Percentiles rank a stretch among this genome's conserved stretches.
Conservation (phyloP, 192 early-diverging fungal genomes). For the Entophlyctis helioformis region DNA sequence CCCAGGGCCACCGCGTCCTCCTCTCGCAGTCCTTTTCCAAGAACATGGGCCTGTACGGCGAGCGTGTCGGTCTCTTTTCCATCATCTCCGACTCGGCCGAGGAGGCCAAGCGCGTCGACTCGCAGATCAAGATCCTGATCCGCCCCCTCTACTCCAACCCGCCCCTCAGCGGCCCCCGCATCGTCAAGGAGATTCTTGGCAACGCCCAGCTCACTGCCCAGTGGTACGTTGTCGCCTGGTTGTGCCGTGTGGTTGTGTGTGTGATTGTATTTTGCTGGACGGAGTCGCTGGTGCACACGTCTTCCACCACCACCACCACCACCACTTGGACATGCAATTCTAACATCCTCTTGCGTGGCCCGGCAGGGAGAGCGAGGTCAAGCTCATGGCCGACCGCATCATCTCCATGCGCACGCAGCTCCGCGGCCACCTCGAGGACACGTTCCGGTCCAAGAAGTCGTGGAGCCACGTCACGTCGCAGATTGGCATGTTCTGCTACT, state of each 20-base stretch:
- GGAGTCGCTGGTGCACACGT: no score
- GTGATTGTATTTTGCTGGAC: no score
- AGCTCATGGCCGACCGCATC: slow-evolving; percentile 95
- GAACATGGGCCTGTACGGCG: slow-evolving; percentile 99
- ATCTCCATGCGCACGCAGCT: slow-evolving; percentile 79
- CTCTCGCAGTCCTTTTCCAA: slow-evolving; percentile 97
- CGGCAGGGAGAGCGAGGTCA: slow-evolving; percentile 63
- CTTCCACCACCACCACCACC: no score
- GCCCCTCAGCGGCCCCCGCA: slow-evolving; percentile 86
- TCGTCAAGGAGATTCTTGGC: slow-evolving; percentile 79
- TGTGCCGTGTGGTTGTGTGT: no score
- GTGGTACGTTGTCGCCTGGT: no score
- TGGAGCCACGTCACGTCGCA: slow-evolving; percentile 89
- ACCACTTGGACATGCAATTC: no score
- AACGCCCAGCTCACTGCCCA: slow-evolving; percentile 58
- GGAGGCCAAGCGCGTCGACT: slow-evolving; percentile 72
- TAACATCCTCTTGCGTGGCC: not conserved
- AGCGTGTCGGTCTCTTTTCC: slow-evolving; percentile 88
- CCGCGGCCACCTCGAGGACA: slow-evolving; percentile 65
- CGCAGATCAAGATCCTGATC: slow-evolving; percentile 91
- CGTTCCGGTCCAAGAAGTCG: slow-evolving; percentile 58
- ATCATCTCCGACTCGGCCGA: slow-evolving; percentile 60
- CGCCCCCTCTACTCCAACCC: slow-evolving; percentile 99
- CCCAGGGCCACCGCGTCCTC: slow-evolving; percentile 55
- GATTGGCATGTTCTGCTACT: slow-evolving; percentile 99